Conservation (phyloP, 345 rosid species). For the Salix caprea region DNA sequence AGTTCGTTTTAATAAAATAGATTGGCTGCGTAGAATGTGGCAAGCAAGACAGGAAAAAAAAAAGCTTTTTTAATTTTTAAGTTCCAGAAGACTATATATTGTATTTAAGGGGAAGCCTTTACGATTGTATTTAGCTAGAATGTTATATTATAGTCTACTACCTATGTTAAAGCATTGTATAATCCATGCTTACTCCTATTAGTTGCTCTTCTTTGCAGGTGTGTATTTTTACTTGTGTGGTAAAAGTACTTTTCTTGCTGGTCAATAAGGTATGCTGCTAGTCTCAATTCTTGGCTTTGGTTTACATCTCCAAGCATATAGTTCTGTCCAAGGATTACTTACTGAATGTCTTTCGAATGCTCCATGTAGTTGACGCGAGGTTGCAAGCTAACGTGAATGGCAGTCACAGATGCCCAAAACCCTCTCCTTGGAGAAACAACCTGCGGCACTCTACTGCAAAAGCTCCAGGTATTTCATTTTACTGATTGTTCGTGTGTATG, state of each 20-base stretch:
- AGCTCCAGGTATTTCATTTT: constrained; percentile 57
- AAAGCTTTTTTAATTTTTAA: not conserved
- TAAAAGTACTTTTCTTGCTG: constrained; percentile 8
- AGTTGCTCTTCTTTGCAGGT: constrained; percentile 2
- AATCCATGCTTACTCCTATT: constrained; percentile 1
- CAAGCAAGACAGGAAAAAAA: not conserved
- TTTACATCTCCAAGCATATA: not conserved
- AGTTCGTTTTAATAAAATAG: not conserved
- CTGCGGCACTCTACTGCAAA: constrained; percentile 78
- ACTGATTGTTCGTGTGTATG: not conserved
- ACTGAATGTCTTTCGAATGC: not conserved
- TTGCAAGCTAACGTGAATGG: constrained; percentile 49
- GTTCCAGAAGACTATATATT: not conserved
- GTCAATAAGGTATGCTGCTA: constrained; percentile 11
- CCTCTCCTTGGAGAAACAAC: constrained; percentile 82
- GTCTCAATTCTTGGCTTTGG: not conserved
- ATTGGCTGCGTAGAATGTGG: not conserved
- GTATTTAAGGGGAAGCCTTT: not conserved
- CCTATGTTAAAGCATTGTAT: not conserved
- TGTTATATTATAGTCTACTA: not conserved
- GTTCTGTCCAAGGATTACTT: not conserved
- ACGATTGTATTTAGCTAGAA: not conserved
- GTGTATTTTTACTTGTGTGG: constrained; percentile 20
- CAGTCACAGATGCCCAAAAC: constrained; percentile 56
- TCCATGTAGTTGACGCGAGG: constrained; percentile 24